A percentile compares a stretch with the other conserved stretches of the same genome.
These are phyloP conservation scores for Achaetomium macrosporum DNA, from an alignment of 2,329 filamentous ascomycete species.

Conservation along the genomic window DNA sequence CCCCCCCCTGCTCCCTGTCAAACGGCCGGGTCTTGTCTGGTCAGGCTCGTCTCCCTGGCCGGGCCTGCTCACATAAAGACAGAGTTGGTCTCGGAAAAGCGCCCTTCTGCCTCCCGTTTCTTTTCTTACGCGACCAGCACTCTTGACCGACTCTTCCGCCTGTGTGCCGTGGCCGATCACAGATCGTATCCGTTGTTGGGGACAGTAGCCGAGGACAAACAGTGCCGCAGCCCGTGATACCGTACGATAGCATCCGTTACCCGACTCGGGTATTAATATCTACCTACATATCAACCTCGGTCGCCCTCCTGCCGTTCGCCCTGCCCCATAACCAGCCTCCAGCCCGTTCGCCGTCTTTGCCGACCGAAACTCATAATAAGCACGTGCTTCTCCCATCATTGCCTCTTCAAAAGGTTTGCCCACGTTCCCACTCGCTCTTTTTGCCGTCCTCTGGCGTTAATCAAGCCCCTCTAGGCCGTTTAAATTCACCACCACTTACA, in stretches of 20 bases:
- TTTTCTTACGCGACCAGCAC: slow-evolving; percentile 13
- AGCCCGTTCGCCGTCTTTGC: slow-evolving; percentile 7
- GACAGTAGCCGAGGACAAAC: slow-evolving; percentile 8
- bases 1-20: slow-evolving; percentile 16
- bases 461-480: neutral
- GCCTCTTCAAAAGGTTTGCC: slow-evolving; percentile 1
- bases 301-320: slow-evolving; percentile 5
- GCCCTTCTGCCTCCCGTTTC: slow-evolving; percentile 9
- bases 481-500: neutral
- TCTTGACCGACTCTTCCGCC: slow-evolving; percentile 7
- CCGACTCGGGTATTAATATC: slow-evolving; percentile 10
- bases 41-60: slow-evolving; percentile 15
- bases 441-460: neutral
- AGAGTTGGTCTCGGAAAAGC: slow-evolving; percentile 16
- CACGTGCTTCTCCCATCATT: neutral
- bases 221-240: slow-evolving; percentile 2
- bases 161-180: slow-evolving; percentile 8
- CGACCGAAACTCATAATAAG: slow-evolving; percentile 1
- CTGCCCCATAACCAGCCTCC: slow-evolving; percentile 3
- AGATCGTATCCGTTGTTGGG: slow-evolving; percentile 1
- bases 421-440: neutral
- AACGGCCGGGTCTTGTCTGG: slow-evolving; percentile 12
- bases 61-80: slow-evolving; percentile 21
- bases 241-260: neutral
- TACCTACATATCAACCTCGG: slow-evolving; percentile 12